Conservation (phyloP, 2,329 filamentous ascomycete genomes). For the Colletotrichum karsti region DNA sequence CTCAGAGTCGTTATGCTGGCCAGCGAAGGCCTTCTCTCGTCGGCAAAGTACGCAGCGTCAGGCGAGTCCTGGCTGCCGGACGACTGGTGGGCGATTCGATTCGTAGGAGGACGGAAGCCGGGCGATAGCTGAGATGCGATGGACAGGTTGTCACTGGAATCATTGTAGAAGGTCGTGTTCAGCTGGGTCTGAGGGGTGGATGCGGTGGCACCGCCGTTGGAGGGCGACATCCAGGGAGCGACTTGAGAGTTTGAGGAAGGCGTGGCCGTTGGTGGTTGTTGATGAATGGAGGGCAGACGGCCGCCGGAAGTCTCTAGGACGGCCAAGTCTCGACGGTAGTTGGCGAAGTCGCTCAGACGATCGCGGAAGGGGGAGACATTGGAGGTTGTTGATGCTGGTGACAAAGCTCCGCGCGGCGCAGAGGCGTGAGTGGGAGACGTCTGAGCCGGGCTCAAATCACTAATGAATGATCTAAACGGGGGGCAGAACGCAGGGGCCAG, state of each 20-base stretch:
- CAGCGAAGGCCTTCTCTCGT: constrained; percentile 85
- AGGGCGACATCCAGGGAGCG: constrained; percentile 64
- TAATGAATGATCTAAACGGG: constrained; percentile 39
- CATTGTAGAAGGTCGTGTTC: constrained; percentile 74
- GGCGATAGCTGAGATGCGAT: constrained; percentile 74
- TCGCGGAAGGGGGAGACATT: constrained; percentile 63
- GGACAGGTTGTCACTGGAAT: constrained; percentile 76
- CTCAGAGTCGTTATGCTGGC: constrained; percentile 88
- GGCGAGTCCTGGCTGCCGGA: constrained; percentile 65
- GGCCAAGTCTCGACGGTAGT: constrained; percentile 77
- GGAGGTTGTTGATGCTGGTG: constrained; percentile 50
- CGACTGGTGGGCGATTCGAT: constrained; percentile 43
- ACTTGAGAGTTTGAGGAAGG: constrained; percentile 62
- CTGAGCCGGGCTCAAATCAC: constrained; percentile 46
- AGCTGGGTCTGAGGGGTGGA: constrained; percentile 32
- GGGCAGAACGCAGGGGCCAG: constrained; percentile 25
- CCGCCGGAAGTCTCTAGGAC: constrained; percentile 70
- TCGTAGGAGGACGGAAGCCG: constrained; percentile 59
- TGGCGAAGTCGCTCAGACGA: constrained; percentile 68
- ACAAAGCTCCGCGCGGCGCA: constrained; percentile 52
- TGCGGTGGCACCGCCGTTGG: constrained; percentile 42
- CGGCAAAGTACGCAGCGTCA: constrained; percentile 68
- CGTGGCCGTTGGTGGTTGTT: constrained; percentile 64
- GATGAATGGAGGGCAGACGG: constrained; percentile 66
- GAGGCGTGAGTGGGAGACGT: constrained; percentile 48